phyloP scores from a whole-genome alignment of 2,329 filamentous ascomycete genomes.

The Phialophora verrucosa region DNA sequence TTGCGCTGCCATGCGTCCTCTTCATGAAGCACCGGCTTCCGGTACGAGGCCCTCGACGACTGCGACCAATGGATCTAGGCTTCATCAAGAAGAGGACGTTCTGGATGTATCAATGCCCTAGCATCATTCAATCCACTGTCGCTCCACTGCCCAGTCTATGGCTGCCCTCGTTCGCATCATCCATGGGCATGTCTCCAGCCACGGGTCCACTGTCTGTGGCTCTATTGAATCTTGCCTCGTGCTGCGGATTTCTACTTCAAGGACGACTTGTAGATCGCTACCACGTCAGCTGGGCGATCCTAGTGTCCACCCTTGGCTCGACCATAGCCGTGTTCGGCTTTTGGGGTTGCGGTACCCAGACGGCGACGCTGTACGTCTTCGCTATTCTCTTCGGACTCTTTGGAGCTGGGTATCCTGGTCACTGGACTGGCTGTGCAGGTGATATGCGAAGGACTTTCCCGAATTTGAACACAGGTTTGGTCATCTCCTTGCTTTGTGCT shows the following conservation, averaged over 20 bases:
- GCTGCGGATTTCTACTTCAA: not conserved
- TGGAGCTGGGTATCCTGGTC: not conserved
- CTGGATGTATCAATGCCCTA: not conserved
- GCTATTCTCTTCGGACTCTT: not conserved
- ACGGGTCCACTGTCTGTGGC: not conserved
- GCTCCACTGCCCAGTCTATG: not conserved
- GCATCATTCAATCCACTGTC: not conserved
- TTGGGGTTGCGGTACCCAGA: not conserved
- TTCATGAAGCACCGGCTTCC: not conserved
- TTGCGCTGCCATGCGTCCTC: not conserved
- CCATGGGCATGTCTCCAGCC: not conserved
- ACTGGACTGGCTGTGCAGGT: not conserved
- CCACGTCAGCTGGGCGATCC: not conserved
- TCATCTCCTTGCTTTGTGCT: not conserved
- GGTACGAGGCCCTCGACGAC: not conserved
- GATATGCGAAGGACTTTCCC: not conserved
- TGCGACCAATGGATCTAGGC: not conserved
- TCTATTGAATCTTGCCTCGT: not conserved
- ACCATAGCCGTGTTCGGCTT: not conserved
- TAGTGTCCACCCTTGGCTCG: not conserved
- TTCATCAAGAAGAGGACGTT: not conserved
- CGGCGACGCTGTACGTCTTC: not conserved
- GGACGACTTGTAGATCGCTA: not conserved
- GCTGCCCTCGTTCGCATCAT: not conserved
- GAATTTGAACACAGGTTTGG: not conserved